Evolutionary conservation across 257 asterid genomes (phyloP), one percentile per base, ranked within the genome.

Genomic region (Nicotiana tomentosiformis): DNA sequence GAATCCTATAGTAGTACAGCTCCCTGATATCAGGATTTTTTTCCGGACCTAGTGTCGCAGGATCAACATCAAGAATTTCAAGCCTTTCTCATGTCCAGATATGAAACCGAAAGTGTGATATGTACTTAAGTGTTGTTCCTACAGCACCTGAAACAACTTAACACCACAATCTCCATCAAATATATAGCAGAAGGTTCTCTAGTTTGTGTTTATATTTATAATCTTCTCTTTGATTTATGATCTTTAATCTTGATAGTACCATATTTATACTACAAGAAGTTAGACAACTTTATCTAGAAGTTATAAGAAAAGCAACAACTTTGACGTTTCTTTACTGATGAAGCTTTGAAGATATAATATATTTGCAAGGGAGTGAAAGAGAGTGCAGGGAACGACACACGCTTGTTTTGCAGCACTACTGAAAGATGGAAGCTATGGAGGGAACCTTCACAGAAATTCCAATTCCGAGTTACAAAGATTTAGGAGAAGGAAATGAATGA

Each of bases 31-130:
- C 37, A 49, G 39, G 79, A 74, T 43, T 1, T 74, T n/a, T 20
- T 43, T 2, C 35, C 58, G 7, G 20, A 43, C 35, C 78, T 70
- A 43, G 60, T 1, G 78, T 70, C 23, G 1, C 46, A 70, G 78
- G 57, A 43, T 70, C n/a, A 70, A n/a, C 55, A 70, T 43, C 62
- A 74, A 23, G 9, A 46, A 23, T 49, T 80, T 65, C 60, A 64
- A 64, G 62, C 62, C 23, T 69, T 74, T 74, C 39, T 49, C 79
- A 74, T 74, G 79, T 26, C 62, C 79, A 72, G 78, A 72, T 72
- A 72, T 43, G 60, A 43, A 61, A 62, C 43, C 12, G 26, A 0
- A 37, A 46, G 74, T 65, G 74, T 30, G 51, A 37, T 49, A 69
- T 81, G 77, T 46, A 80, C 43, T 80, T 29, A 0, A 16, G 51